Base-by-base conservation (phyloP, 2,329 filamentous ascomycete species). In the Talaromyces islandicus region DNA sequence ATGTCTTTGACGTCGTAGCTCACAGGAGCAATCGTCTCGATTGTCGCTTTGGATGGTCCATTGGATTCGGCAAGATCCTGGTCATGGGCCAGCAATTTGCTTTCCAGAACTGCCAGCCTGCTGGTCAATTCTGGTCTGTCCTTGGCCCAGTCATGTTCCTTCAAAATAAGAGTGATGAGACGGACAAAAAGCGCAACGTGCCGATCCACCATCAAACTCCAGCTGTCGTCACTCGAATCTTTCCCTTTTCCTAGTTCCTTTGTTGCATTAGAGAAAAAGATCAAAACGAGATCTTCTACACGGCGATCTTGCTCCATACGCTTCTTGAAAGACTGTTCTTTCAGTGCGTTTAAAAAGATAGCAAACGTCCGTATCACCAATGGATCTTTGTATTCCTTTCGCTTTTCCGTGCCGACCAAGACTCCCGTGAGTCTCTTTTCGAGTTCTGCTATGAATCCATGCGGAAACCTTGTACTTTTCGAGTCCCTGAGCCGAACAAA, bases 1-100 rank as follows among this genome's bases (percentile, higher is more conserved):
- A 99, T 99, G 71, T 99, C 94, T 75, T 94, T 96, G 71, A 97
- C 88, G 74, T 97, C 91, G 74, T 96, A 91, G 70, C 87, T 94
- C 60, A 95, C 79, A 11, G 93, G 92, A 2, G 92, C 85, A 60
- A 90, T 83, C 24, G 93, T 89, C 73, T 97, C 93, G 64, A 94
- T 83, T 9, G 88, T 89, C 54, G 84, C 19, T 85, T 38, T 66
- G 30, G 86, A 76, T 24, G 86, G 76, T 14, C 86, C 81, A 83
- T 78, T 66, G 68, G 81, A 65, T 83, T 87, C 81, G 53, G 86
- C 85, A 56, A 99, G 81, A 71, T 97, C 92, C 74, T 96, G 91
- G 69, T 97, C 93, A 73, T 97, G 94, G 56, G 91, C 89, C 64
- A 99, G 83, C 59, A 99, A 83, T 78, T 97, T 97, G 72, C 88